Evolutionary conservation across 805 yeast genomes (phyloP), one percentile per base, ranked within the genome.

Genomic region (Cyberlindnera veronae): DNA sequence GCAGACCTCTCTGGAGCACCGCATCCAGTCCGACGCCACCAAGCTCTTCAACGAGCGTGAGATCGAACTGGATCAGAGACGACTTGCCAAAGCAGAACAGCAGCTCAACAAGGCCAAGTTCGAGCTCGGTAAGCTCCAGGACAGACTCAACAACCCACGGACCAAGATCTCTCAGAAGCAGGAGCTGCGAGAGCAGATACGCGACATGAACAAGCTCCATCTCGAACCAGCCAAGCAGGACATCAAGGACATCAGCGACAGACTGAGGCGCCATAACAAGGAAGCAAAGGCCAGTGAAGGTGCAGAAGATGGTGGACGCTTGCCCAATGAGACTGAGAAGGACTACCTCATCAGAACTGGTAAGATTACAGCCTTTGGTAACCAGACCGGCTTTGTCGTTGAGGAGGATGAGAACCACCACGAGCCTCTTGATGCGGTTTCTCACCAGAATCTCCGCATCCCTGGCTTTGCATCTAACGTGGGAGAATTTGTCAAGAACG

Each of bases 321-420:
- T 74, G 6, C 78, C 84, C 0, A 84, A 76, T n/a, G 98, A 93
- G 55, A 63, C 88, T 0, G 84, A 84, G 54, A 77, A 77, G 41
- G 97, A 90, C 36, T 90, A 63, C 55, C 68, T 93, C 45, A 76
- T 93, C 0, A 71, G 99, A 48, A 90, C 91, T 0, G 99, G 99
- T 21, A 81, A 88, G 58, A 77, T 89, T 41, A 93, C 99, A 0
- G 98, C 98, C 1, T 93, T 93, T 67, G 95, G 96, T 10, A 76
- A 77, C 22, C 64, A 76, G 16, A 69, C 71, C 29, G 81, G 77
- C 2, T 84, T 87, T 50, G 70, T 49, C 11, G 51, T 56, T 4
- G 71, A 65, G 2, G 66, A 58, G 12, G 62, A 53, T 1, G 48
- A 45, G 5, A 48, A 38, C 26, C 38, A 24, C 1, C 7, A 10